These are phyloP conservation scores for Perilla frutescens DNA, from an alignment of 257 asterid species.

Conservation along the genomic window DNA sequence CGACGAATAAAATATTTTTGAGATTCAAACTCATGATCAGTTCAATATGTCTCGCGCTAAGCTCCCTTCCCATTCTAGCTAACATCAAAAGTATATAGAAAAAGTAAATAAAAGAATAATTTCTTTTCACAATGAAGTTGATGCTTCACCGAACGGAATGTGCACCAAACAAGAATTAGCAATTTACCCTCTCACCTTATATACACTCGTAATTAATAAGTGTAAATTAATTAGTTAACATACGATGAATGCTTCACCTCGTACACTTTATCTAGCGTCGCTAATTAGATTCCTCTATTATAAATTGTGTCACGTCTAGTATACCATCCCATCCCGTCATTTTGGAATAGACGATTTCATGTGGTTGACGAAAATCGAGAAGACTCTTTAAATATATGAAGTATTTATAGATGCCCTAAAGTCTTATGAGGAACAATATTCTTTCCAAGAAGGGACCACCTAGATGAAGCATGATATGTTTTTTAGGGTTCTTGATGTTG, in stretches of 20 bases:
- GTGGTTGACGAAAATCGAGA: neutral
- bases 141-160: neutral
- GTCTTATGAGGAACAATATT: conserved; percentile 36
- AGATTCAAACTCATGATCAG: no score
- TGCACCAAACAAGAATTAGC: neutral
- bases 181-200: neutral
- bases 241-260: neutral
- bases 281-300: neutral
- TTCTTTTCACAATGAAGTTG: neutral
- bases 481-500: conserved; percentile 46
- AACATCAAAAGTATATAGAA: no score
- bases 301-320: neutral
- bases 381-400: neutral
- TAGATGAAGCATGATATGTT: conserved; percentile 30
- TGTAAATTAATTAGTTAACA: neutral
- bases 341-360: neutral
- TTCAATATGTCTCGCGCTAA: no score
- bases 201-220: neutral
- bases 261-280: no score
- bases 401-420: conserved; percentile 29
- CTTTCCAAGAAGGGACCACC: conserved; percentile 49
- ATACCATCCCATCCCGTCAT: neutral
- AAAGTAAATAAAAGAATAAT: neutral
- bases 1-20: no score
- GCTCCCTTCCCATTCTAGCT: no score